A percentile compares a stretch with the other conserved stretches of the same genome.
Evolutionary conservation across 2,329 filamentous ascomycete genomes (phyloP).

Genomic region (Fusarium irregulare): DNA sequence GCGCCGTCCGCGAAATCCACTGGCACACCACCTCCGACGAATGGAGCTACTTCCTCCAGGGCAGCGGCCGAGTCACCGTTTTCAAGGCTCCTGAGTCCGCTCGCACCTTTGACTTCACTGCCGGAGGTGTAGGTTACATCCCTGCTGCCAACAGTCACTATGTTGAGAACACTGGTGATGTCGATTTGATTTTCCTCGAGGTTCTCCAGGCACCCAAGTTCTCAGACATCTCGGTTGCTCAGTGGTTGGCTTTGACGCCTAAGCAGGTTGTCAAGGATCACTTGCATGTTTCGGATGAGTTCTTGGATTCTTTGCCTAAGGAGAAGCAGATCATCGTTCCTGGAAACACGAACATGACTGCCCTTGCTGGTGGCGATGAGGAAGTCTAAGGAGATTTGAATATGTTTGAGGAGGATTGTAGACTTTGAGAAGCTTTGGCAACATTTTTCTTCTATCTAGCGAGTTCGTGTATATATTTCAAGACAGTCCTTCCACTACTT

Average conservation of each 20-base stretch:
- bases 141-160: slow-evolving; percentile 20
- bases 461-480: neutral
- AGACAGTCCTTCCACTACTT: fast-evolving
- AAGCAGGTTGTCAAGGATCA: slow-evolving; percentile 19
- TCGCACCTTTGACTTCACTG: slow-evolving; percentile 13
- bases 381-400: neutral
- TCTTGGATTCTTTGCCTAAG: slow-evolving; percentile 15
- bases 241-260: slow-evolving; percentile 20
- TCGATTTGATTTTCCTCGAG: slow-evolving; percentile 19
- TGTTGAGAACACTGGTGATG: slow-evolving; percentile 14
- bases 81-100: slow-evolving; percentile 13
- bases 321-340: slow-evolving; percentile 17
- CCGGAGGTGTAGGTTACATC: slow-evolving; percentile 12
- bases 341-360: slow-evolving; percentile 10
- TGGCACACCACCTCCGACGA: slow-evolving; percentile 22
- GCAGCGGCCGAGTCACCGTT: slow-evolving; percentile 5
- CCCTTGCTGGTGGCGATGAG: neutral
- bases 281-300: slow-evolving; percentile 14
- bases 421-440: neutral
- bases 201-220: slow-evolving; percentile 19
- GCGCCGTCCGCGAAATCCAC: slow-evolving; percentile 13
- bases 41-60: slow-evolving; percentile 22
- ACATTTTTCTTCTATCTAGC: neutral
- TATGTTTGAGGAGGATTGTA: neutral
- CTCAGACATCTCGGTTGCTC: slow-evolving; percentile 12